A percentile compares a stretch with the other conserved stretches of the same genome.
Evolutionary conservation across 2,329 filamentous ascomycete species (phyloP).

Genomic region (Colletotrichum limetticola): DNA sequence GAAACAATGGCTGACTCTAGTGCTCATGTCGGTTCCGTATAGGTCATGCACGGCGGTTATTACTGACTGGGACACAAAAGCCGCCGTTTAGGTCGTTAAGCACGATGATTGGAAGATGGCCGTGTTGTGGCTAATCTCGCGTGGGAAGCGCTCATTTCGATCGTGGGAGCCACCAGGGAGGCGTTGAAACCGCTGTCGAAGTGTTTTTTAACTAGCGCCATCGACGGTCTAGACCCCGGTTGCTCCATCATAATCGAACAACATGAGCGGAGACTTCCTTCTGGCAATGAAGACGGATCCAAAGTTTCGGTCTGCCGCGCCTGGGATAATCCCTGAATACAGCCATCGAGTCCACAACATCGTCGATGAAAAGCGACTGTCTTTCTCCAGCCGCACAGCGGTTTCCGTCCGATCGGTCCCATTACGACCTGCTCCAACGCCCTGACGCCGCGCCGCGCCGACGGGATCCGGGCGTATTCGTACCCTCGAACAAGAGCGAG

Average conservation of each 20-base stretch:
- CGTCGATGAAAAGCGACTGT: not conserved
- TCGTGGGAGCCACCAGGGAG: constrained; percentile 15
- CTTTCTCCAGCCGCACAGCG: not conserved
- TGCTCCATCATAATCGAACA: constrained; percentile 4
- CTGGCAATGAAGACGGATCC: not conserved
- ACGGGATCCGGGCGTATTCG: constrained; percentile 9
- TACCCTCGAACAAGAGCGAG: not conserved
- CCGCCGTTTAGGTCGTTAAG: not conserved
- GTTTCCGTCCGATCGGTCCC: constrained; percentile 7
- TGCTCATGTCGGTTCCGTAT: constrained; percentile 7
- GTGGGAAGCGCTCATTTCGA: constrained; percentile 29
- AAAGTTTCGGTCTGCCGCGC: constrained; percentile 8
- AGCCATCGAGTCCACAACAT: not conserved
- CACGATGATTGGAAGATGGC: constrained; percentile 19
- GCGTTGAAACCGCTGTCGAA: constrained; percentile 16
- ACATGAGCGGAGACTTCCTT: not conserved
- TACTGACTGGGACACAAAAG: not conserved
- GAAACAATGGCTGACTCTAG: not conserved
- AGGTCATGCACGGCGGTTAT: constrained; percentile 1
- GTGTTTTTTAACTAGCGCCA: constrained; percentile 9
- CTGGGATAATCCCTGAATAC: not conserved
- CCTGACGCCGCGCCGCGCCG: constrained; percentile 22
- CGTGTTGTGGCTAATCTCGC: constrained; percentile 33
- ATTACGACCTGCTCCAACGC: constrained; percentile 1
- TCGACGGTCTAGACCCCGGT: constrained; percentile 1